Conservation (phyloP, 495 filamentous ascomycete genomes). For the Annulohypoxylon moriforme region DNA sequence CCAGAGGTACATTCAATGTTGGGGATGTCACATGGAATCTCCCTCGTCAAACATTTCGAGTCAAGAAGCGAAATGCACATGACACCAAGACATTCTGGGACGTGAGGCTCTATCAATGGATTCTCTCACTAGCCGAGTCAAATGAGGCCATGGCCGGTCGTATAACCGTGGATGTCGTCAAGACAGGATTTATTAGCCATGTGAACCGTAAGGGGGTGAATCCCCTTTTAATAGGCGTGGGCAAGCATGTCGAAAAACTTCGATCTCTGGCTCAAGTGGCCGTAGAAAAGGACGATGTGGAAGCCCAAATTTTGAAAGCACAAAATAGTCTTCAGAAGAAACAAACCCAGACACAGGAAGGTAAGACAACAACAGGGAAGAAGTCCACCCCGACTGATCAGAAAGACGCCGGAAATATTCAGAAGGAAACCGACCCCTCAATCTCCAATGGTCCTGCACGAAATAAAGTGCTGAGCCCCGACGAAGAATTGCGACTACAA, state of each 20-base stretch:
- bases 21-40: constrained; percentile 36
- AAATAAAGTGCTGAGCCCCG: constrained; percentile 5
- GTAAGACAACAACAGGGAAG: not conserved
- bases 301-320: constrained; percentile 21
- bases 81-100: not conserved
- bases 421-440: not conserved
- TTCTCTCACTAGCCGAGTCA: constrained; percentile 22
- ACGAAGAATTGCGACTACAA: constrained; percentile 45
- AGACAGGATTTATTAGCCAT: constrained; percentile 26
- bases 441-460: not conserved
- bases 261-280: constrained; percentile 14
- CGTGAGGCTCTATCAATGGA: constrained; percentile 7
- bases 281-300: constrained; percentile 22
- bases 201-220: constrained; percentile 13
- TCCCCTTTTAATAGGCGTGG: constrained; percentile 25
- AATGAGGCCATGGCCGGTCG: constrained; percentile 19
- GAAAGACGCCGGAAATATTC: not conserved
- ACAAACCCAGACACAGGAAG: not conserved
- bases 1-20: constrained; percentile 23
- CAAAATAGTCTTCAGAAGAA: not conserved
- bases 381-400: not conserved
- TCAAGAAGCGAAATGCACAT: not conserved
- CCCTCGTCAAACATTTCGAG: constrained; percentile 13
- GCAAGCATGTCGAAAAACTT: constrained; percentile 1
- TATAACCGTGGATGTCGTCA: constrained; percentile 32